These are phyloP conservation scores for Bodo saltans DNA, from an alignment of 78 protist genomes.

Conservation along the genomic window DNA sequence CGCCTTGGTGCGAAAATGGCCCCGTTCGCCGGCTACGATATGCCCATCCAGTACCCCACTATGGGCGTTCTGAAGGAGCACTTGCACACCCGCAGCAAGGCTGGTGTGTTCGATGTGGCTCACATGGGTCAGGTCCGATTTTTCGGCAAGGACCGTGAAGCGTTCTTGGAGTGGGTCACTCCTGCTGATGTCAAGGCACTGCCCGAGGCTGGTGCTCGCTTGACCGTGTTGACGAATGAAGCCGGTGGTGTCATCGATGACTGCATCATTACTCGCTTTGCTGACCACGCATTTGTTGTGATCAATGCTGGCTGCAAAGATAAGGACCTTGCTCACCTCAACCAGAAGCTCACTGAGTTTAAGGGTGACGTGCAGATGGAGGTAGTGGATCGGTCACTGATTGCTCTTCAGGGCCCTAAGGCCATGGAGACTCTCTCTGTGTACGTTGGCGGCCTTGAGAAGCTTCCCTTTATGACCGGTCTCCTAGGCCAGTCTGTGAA, in stretches of 20 bases:
- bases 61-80: constrained; percentile 55
- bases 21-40: constrained; percentile 80
- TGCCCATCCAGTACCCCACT: constrained; percentile 78
- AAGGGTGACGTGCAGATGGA: constrained; percentile 48
- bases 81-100: constrained; percentile 55
- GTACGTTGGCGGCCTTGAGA: constrained; percentile 40
- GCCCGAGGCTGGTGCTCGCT: neutral
- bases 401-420: constrained; percentile 88
- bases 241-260: constrained; percentile 95
- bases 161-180: constrained; percentile 72
- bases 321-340: constrained; percentile 74
- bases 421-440: constrained; percentile 48
- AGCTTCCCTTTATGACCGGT: constrained; percentile 60
- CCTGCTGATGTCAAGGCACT: constrained; percentile 60
- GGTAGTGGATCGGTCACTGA: constrained; percentile 30
- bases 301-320: constrained; percentile 91
- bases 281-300: constrained; percentile 72
- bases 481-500: neutral
- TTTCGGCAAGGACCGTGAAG: constrained; percentile 75
- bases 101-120: constrained; percentile 87
- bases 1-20: constrained; percentile 82
- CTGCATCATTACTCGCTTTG: constrained; percentile 63
- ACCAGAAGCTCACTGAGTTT: constrained; percentile 26
- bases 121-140: constrained; percentile 84
- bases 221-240: constrained; percentile 64